Percentiles rank a stretch among this genome's conserved stretches.
These are phyloP conservation scores for Boletus sp. DNA, from an alignment of 1,284 basidiomycete genomes.

Conservation along the genomic window DNA sequence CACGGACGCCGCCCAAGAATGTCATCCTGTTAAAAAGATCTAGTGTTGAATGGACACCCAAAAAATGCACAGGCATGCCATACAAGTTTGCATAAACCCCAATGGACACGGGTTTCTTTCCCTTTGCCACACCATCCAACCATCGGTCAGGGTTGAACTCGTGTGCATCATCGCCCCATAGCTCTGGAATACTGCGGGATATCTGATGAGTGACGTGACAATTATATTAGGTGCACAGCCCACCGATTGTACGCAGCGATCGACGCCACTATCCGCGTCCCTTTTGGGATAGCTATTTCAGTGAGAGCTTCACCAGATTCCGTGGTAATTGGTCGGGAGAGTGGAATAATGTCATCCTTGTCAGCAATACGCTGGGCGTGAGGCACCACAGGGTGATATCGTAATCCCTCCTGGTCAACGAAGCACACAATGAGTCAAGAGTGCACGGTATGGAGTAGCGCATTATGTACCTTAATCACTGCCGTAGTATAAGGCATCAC, in stretches of 20 bases:
- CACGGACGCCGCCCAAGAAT: slow-evolving; percentile 43
- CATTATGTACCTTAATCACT: slow-evolving; percentile 46
- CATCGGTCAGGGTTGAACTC: slow-evolving; percentile 53
- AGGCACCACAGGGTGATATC: slow-evolving; percentile 38
- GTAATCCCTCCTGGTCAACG: slow-evolving; percentile 37
- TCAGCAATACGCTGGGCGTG: slow-evolving; percentile 37
- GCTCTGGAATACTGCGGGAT: slow-evolving; percentile 37
- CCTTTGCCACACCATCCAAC: slow-evolving; percentile 33
- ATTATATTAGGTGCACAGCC: neutral
- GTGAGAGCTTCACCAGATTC: slow-evolving; percentile 35
- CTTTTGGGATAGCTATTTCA: slow-evolving; percentile 37
- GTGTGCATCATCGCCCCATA: slow-evolving; percentile 53
- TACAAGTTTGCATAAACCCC: slow-evolving; percentile 55
- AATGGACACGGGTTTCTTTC: slow-evolving; percentile 39
- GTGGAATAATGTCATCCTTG: slow-evolving; percentile 44
- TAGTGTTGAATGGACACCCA: neutral
- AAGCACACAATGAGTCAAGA: neutral
- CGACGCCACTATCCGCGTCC: slow-evolving; percentile 35
- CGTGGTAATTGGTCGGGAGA: slow-evolving; percentile 41
- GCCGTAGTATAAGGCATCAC: slow-evolving; percentile 51
- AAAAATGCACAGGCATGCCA: slow-evolving; percentile 16
- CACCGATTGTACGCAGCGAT: slow-evolving; percentile 40
- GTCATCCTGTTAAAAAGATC: slow-evolving; percentile 35
- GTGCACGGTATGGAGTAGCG: neutral
- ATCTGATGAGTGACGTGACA: neutral